These are phyloP conservation scores for Bipolaris bicolor DNA, from an alignment of 2,329 filamentous ascomycete genomes.

Conservation along the genomic window DNA sequence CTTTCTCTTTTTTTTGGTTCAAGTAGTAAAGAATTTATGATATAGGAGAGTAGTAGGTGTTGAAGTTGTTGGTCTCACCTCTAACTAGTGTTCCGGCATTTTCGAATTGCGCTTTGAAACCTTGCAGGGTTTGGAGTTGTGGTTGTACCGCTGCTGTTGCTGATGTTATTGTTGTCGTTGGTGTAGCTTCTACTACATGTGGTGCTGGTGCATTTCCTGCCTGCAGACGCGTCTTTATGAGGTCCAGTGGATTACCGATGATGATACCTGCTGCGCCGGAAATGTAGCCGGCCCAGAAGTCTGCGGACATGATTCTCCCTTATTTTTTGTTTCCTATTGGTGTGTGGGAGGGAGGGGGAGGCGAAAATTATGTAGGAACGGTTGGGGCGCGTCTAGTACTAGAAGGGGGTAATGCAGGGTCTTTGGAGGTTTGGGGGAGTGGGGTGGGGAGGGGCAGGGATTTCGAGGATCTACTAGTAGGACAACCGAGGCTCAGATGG, in stretches of 20 bases:
- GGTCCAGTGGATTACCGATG: slow-evolving; percentile 84
- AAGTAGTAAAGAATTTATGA: background rate
- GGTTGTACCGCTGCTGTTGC: slow-evolving; percentile 9
- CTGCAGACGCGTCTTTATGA: slow-evolving; percentile 82
- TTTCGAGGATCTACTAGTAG: background rate
- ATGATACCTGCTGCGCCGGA: slow-evolving; percentile 86
- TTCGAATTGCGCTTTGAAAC: slow-evolving; percentile 44
- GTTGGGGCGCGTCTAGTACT: slow-evolving; percentile 6
- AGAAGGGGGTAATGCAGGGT: slow-evolving; percentile 17
- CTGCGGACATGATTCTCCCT: slow-evolving; percentile 72
- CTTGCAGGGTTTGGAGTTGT: slow-evolving; percentile 15
- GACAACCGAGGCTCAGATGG: slow-evolving; percentile 25
- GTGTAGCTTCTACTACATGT: slow-evolving; percentile 19
- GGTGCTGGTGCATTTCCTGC: slow-evolving; percentile 53
- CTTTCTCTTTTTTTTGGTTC: background rate
- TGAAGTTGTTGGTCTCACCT: slow-evolving; percentile 32
- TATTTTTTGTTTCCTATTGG: background rate
- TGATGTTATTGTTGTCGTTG: background rate
- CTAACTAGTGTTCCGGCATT: slow-evolving; percentile 45
- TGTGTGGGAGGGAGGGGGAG: background rate
- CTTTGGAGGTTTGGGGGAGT: slow-evolving; percentile 9
- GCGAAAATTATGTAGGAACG: background rate
- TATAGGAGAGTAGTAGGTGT: background rate
- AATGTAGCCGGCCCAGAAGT: slow-evolving; percentile 93
- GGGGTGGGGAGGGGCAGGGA: slow-evolving; percentile 6